phyloP scores from a whole-genome alignment of 805 yeast genomes.

The Metschnikowia cerradonensis region DNA sequence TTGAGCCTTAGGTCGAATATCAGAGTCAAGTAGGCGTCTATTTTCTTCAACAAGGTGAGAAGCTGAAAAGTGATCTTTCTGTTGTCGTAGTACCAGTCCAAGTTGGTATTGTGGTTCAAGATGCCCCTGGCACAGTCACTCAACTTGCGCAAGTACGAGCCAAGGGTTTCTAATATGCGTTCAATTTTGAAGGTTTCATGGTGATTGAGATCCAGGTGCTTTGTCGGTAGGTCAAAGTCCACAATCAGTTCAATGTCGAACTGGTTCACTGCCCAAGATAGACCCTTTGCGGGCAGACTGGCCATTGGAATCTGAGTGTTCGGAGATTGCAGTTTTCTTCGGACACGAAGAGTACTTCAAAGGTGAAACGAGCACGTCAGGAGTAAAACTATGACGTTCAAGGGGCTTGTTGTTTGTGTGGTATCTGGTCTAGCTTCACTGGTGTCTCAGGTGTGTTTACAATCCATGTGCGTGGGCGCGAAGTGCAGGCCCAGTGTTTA shows the following conservation, averaged over 20 bases:
- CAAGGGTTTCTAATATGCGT: neutral
- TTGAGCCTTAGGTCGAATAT: neutral
- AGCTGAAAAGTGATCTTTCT: conserved; percentile 1
- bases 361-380: neutral
- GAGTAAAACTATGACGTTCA: neutral
- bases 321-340: neutral
- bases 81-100: conserved; percentile 3
- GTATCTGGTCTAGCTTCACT: neutral
- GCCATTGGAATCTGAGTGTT: neutral
- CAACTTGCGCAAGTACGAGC: conserved; percentile 1
- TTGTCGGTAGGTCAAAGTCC: conserved; percentile 1
- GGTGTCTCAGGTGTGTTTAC: conserved; percentile 4
- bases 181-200: conserved; percentile 24
- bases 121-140: neutral
- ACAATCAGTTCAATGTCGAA: conserved; percentile 2
- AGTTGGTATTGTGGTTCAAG: neutral
- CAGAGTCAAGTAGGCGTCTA: conserved; percentile 2
- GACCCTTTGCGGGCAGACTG: conserved; percentile 2
- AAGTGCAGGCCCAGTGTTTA: neutral
- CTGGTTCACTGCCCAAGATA: conserved; percentile 4
- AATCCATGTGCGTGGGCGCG: conserved; percentile 1
- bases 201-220: neutral
- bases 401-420: neutral
- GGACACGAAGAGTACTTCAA: neutral
- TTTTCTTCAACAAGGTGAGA: conserved; percentile 1